Conservation (phyloP, 495 filamentous ascomycete species). For the Clohesyomyces aquaticus region DNA sequence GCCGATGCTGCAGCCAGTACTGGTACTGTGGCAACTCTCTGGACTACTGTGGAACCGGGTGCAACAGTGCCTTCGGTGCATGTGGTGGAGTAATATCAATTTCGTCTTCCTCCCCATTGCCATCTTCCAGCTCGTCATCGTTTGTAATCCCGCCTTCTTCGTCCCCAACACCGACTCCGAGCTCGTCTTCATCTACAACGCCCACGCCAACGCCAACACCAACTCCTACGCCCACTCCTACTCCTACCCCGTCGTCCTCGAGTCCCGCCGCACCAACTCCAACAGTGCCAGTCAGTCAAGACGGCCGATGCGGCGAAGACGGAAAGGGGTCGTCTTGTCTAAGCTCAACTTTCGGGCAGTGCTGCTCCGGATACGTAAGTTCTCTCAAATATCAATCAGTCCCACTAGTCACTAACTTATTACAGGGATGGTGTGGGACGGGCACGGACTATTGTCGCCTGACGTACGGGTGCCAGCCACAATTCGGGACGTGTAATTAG, state of each 20-base stretch:
- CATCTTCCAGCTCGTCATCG: slow-evolving; percentile 12
- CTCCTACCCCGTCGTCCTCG: slow-evolving; percentile 3
- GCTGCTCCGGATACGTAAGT: slow-evolving; percentile 32
- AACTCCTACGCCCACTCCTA: slow-evolving; percentile 16
- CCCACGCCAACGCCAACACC: slow-evolving; percentile 11
- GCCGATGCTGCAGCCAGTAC: slow-evolving; percentile 31
- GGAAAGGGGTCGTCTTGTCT: slow-evolving; percentile 24
- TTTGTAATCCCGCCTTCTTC: slow-evolving; percentile 6
- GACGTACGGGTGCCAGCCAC: not conserved
- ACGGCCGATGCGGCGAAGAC: slow-evolving; percentile 27
- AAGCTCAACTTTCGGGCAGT: slow-evolving; percentile 27
- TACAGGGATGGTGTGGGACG: not conserved
- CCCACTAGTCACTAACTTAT: too few species aligned
- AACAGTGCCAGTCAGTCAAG: slow-evolving; percentile 27
- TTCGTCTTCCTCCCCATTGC: not conserved
- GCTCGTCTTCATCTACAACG: slow-evolving; percentile 11
- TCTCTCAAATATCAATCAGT: too few species aligned
- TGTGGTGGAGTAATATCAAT: slow-evolving; percentile 23
- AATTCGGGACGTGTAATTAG: not conserved
- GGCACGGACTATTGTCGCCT: not conserved
- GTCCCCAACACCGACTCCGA: slow-evolving; percentile 3
- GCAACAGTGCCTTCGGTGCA: slow-evolving; percentile 18
- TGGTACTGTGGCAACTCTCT: slow-evolving; percentile 25
- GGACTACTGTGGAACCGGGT: slow-evolving; percentile 35
- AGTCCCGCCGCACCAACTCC: slow-evolving; percentile 18